Evolutionary conservation across 768 basidiomycete genomes (phyloP).

Genomic region (Cystofilobasidium ferigula): DNA sequence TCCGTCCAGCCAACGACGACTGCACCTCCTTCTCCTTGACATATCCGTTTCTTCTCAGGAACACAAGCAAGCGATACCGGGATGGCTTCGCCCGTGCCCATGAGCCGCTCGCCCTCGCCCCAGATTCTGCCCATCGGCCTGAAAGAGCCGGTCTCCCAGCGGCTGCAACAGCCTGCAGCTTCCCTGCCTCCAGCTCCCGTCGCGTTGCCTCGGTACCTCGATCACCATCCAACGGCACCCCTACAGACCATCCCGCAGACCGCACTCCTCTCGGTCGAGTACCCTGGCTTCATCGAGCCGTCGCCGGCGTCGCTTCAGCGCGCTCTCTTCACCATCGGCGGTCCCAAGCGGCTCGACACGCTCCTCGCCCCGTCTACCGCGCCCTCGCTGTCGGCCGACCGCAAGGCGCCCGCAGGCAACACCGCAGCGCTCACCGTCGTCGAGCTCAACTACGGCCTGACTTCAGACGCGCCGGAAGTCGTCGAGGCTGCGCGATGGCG

Average conservation of each 20-base stretch:
- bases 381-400: neutral
- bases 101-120: no score
- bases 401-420: neutral
- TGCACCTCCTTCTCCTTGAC: no score
- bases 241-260: conserved; percentile 10
- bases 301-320: conserved; percentile 7
- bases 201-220: neutral
- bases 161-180: no score
- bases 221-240: conserved; percentile 4
- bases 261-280: conserved; percentile 22
- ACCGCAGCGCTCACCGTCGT: neutral
- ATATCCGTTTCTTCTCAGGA: no score
- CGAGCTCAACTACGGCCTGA: conserved; percentile 24
- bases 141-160: no score
- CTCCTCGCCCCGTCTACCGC: neutral
- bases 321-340: conserved; percentile 18
- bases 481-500: conserved; percentile 10
- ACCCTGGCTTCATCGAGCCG: conserved; percentile 20
- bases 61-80: no score
- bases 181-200: no score
- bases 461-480: neutral
- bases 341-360: conserved; percentile 3
- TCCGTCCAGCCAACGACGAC: no score
- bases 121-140: no score
- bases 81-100: no score